These are phyloP conservation scores for Bacterosira constricta DNA, from an alignment of 108 stramenopile species.

Conservation along the genomic window DNA sequence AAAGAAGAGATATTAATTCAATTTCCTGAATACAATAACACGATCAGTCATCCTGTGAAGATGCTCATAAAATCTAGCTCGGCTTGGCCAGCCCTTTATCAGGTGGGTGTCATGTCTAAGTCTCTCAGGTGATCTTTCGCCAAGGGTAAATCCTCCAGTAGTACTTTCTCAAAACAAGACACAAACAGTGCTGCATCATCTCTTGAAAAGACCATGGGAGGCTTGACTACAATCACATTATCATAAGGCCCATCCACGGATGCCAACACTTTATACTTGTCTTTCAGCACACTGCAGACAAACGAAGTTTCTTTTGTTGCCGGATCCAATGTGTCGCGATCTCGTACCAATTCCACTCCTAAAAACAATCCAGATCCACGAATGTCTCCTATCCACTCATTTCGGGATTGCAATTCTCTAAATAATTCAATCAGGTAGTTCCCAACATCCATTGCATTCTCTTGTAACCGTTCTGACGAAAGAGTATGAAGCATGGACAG, in stretches of 20 bases:
- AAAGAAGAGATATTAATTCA: too few species aligned
- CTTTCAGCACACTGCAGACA: constrained; percentile 73
- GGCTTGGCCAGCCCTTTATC: too few species aligned
- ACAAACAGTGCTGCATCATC: constrained; percentile 77
- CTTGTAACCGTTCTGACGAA: constrained; percentile 73
- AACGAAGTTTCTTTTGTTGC: constrained; percentile 79
- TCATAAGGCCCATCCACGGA: constrained; percentile 89
- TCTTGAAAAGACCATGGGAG: constrained; percentile 90
- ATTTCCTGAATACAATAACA: too few species aligned
- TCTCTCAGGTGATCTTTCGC: constrained; percentile 7
- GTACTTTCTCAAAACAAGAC: constrained; percentile 57
- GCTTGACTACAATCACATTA: constrained; percentile 95
- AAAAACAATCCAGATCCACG: constrained; percentile 94
- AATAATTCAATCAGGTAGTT: constrained; percentile 64
- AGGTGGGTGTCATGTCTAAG: constrained; percentile 43
- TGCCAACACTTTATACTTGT: constrained; percentile 76
- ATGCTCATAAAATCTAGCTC: too few species aligned
- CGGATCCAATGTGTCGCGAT: constrained; percentile 58
- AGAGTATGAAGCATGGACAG: constrained; percentile 87
- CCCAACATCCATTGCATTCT: constrained; percentile 80
- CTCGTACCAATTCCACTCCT: constrained; percentile 89
- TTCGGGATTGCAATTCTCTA: constrained; percentile 32
- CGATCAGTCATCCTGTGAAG: too few species aligned
- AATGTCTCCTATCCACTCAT: constrained; percentile 86
- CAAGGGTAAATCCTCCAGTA: constrained; percentile 38